phyloP scores from a whole-genome alignment of 1,284 basidiomycete genomes.

The Cutaneotrichosporon sp. region DNA sequence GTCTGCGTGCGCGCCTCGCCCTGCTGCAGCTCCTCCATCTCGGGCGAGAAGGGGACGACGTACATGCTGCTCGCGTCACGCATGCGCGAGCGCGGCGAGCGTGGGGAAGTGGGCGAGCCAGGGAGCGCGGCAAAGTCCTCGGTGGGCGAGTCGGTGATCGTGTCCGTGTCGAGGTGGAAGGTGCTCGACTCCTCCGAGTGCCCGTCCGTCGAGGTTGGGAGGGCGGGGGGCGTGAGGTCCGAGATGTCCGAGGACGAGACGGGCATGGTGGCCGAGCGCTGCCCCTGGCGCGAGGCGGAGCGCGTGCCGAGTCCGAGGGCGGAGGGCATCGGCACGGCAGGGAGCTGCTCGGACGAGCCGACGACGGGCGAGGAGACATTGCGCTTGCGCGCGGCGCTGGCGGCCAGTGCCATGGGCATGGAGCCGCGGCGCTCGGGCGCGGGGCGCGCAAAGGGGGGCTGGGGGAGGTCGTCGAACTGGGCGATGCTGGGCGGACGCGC shows the following conservation, averaged over 20 bases:
- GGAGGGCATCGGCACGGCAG: neutral
- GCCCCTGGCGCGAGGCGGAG: neutral
- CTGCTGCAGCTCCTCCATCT: neutral
- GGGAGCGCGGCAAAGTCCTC: conserved; percentile 7
- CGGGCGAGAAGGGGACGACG: conserved; percentile 8
- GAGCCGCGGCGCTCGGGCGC: neutral
- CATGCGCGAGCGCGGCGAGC: neutral
- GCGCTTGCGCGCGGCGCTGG: conserved; percentile 4
- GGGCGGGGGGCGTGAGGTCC: neutral
- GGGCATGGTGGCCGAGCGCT: neutral
- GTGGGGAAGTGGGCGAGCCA: conserved; percentile 9
- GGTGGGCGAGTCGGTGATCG: neutral
- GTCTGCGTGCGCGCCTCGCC: neutral
- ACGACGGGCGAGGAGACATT: conserved; percentile 5
- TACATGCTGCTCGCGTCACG: neutral
- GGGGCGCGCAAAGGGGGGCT: neutral
- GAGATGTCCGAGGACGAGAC: neutral
- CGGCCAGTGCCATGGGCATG: conserved; percentile 7
- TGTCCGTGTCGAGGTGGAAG: conserved; percentile 1
- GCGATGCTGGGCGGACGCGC: neutral
- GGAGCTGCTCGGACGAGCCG: neutral
- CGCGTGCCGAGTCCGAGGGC: neutral
- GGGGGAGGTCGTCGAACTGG: neutral
- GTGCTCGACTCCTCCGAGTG: conserved; percentile 3
- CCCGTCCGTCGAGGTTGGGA: neutral